Evolutionary conservation across 2,329 filamentous ascomycete genomes (phyloP), one percentile per base, ranked within the genome.

Genomic region (Epichloe scottii): DNA sequence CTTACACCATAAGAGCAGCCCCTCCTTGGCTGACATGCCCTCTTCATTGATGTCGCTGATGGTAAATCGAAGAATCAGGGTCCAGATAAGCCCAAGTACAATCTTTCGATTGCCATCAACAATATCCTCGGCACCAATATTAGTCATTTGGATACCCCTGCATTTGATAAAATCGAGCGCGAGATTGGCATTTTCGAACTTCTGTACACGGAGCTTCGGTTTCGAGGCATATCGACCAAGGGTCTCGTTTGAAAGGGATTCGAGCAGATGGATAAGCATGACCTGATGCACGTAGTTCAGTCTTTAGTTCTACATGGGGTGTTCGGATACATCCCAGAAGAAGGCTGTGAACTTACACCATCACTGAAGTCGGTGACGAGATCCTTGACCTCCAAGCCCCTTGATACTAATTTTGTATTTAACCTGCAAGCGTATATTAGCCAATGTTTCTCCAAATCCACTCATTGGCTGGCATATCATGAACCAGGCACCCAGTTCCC

Each of bases 21-120:
- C 93, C 66, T 97, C 93, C 69, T 97, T 96, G 53, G 93, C 93
- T 49, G 91, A 96, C 81, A 97, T 85, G 57, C 93, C 93, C 75
- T 96, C 93, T 68, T 91, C 86, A 66, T 94, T 97, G 73, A 98
- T 98, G 68, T 98, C 93, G 67, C 85, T 96, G 66, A 98, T 98
- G 59, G 93, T 98, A 68, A 98, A 98, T 48, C 93, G 81, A 58
- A 96, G 75, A 84, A 98, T 98, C 56, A 98, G 76, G 5, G 90
- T 98, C 93, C 93, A 98, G 69, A 98, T 96, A 60, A 98, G 75
- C 33, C 93, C 93, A 33, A 98, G 76, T 54, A 97, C 95, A 63
- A 98, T 96, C 76, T 97, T 98, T 59, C 87, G 81, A 68, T 97
- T 98, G 37, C 93, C 93, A 67, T 98, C 91, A 33, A 98, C 93